Percentiles rank a stretch among this genome's conserved stretches.
phyloP scores from a whole-genome alignment of 305 asterid species.

The Fraxinus floribunda region DNA sequence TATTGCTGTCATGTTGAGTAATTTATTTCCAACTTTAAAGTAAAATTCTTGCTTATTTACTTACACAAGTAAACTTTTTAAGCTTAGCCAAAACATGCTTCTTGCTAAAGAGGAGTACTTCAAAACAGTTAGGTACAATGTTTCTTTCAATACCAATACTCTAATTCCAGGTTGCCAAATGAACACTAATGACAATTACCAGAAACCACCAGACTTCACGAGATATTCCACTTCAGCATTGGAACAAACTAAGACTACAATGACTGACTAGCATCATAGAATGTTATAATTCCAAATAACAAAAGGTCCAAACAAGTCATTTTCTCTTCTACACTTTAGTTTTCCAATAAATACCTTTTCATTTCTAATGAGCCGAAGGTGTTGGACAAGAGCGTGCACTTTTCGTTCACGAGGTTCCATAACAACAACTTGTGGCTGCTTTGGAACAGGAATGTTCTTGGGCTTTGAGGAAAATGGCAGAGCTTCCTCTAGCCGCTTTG shows the following conservation, averaged over 20 bases:
- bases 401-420: slow-evolving; percentile 74
- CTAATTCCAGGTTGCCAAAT: neutral
- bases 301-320: neutral
- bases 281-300: neutral
- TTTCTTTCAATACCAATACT: neutral
- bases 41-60: neutral
- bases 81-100: neutral
- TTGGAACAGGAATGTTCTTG: slow-evolving; percentile 57
- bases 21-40: neutral
- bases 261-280: neutral
- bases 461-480: slow-evolving; percentile 85
- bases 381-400: slow-evolving; percentile 71
- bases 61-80: neutral
- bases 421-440: slow-evolving; percentile 64
- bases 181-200: neutral
- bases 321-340: neutral
- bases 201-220: neutral
- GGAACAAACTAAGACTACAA: neutral
- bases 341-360: slow-evolving; percentile 55
- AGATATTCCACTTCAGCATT: neutral
- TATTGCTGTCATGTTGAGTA: neutral
- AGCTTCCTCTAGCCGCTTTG: slow-evolving; percentile 63
- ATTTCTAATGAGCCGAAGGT: slow-evolving; percentile 55
- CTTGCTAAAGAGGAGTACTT: neutral
- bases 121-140: neutral